Conservation (phyloP, 2,329 filamentous ascomycete species). For the Colletotrichum sublineola region DNA sequence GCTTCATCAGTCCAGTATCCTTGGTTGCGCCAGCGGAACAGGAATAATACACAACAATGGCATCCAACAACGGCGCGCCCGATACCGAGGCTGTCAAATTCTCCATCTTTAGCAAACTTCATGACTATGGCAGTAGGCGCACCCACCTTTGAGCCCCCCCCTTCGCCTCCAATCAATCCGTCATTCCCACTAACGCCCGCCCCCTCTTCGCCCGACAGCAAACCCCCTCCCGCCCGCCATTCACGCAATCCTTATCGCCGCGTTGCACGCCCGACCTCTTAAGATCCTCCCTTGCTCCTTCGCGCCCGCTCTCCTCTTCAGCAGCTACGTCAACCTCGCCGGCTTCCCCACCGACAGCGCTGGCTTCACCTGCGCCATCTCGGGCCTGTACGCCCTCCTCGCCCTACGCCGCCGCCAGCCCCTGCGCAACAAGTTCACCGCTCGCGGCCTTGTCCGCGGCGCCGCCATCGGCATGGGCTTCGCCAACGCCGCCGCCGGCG, state of each 20-base stretch:
- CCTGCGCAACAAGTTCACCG: conserved; percentile 58
- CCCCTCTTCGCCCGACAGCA: conserved; percentile 51
- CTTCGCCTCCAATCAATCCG: background rate
- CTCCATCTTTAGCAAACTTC: conserved; percentile 47
- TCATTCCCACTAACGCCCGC: conserved; percentile 18
- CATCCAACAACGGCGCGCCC: conserved; percentile 4
- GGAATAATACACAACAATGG: conserved; percentile 7
- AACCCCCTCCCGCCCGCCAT: conserved; percentile 67
- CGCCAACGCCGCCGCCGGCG: conserved; percentile 63
- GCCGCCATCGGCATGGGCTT: conserved; percentile 63
- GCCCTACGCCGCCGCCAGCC: conserved; percentile 63
- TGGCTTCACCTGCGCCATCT: conserved; percentile 68
- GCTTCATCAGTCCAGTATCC: background rate
- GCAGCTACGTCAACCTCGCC: conserved; percentile 70
- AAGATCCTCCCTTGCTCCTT: conserved; percentile 64
- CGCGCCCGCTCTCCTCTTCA: conserved; percentile 67
- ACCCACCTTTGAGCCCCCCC: conserved; percentile 18
- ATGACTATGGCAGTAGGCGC: conserved; percentile 65
- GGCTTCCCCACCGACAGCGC: conserved; percentile 70
- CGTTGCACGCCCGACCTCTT: conserved; percentile 68
- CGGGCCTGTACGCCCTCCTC: conserved; percentile 69
- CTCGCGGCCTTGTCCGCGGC: conserved; percentile 65
- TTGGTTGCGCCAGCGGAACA: conserved; percentile 4
- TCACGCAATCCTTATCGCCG: conserved; percentile 68
- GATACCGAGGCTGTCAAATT: conserved; percentile 10